A percentile compares a stretch with the other conserved stretches of the same genome.
These are phyloP conservation scores for Coemansia sp. DNA, from an alignment of 192 early-diverging fungal species.

Conservation along the genomic window DNA sequence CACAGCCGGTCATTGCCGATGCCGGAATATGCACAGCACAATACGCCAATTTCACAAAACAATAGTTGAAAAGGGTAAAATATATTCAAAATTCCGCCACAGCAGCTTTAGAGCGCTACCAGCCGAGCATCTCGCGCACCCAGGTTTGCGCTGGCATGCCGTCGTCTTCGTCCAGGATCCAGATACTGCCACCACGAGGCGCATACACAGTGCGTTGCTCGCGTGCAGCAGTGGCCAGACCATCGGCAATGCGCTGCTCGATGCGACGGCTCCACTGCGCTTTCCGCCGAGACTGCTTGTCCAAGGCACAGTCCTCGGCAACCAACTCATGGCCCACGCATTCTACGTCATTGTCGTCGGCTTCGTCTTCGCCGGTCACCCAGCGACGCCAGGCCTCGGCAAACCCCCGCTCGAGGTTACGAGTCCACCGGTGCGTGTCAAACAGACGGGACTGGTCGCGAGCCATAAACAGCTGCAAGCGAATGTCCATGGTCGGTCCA, in stretches of 20 bases:
- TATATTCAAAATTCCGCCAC: neutral
- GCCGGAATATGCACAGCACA: too few relatives aligned
- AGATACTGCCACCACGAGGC: constrained; percentile 45
- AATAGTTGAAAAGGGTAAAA: too few relatives aligned
- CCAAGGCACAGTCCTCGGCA: neutral
- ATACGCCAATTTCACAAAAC: too few relatives aligned
- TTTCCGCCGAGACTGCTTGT: constrained; percentile 10
- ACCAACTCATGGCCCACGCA: neutral
- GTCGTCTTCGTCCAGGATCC: constrained; percentile 50
- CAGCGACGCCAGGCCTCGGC: constrained; percentile 72
- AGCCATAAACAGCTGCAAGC: constrained; percentile 67
- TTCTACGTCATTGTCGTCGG: neutral
- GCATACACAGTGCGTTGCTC: constrained; percentile 23
- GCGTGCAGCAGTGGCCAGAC: neutral
- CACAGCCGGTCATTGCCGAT: too few relatives aligned
- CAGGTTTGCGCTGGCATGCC: constrained; percentile 47
- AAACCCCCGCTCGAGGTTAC: constrained; percentile 73
- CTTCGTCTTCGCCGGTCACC: constrained; percentile 53
- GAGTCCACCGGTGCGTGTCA: constrained; percentile 84
- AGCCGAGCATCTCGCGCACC: constrained; percentile 37
- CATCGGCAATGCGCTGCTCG: constrained; percentile 23
- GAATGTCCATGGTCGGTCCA: constrained; percentile 61
- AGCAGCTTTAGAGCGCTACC: constrained; percentile 10
- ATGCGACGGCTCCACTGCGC: constrained; percentile 29
- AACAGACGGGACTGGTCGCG: constrained; percentile 80